These are phyloP conservation scores for Ricinus communis DNA, from an alignment of 345 rosid genomes.

Conservation along the genomic window DNA sequence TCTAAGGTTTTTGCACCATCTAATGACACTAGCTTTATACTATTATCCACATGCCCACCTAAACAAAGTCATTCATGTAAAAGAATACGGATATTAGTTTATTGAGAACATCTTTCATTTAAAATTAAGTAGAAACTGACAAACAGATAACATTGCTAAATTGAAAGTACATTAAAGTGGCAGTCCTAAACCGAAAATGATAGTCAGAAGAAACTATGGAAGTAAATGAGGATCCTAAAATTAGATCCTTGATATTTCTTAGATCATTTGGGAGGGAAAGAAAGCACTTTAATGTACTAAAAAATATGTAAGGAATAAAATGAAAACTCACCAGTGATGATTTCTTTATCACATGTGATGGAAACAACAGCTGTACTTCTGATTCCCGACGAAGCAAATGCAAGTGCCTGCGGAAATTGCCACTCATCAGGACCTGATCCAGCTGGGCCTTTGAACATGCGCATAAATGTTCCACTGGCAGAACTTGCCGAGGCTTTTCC, in stretches of 20 bases:
- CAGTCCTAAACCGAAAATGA: too few species aligned
- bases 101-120: not conserved
- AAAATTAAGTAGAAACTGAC: too few species aligned
- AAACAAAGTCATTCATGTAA: slow-evolving; percentile 10
- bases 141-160: too few species aligned
- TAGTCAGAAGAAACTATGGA: too few species aligned
- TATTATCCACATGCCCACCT: slow-evolving; percentile 97
- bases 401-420: slow-evolving; percentile 86
- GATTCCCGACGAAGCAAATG: slow-evolving; percentile 84
- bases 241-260: not conserved
- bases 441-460: slow-evolving; percentile 85
- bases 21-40: slow-evolving; percentile 78
- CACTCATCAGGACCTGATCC: slow-evolving; percentile 64
- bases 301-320: not conserved
- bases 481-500: slow-evolving; percentile 66
- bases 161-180: too few species aligned
- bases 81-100: not conserved
- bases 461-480: slow-evolving; percentile 71
- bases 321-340: slow-evolving; percentile 66
- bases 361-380: slow-evolving; percentile 75
- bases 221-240: not conserved
- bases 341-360: slow-evolving; percentile 76
- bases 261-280: not conserved
- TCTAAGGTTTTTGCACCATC: slow-evolving; percentile 92
- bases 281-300: not conserved